Evolutionary conservation across 139 green algal species (phyloP).

Genomic region (Chlamydomonas sphaeroides): DNA sequence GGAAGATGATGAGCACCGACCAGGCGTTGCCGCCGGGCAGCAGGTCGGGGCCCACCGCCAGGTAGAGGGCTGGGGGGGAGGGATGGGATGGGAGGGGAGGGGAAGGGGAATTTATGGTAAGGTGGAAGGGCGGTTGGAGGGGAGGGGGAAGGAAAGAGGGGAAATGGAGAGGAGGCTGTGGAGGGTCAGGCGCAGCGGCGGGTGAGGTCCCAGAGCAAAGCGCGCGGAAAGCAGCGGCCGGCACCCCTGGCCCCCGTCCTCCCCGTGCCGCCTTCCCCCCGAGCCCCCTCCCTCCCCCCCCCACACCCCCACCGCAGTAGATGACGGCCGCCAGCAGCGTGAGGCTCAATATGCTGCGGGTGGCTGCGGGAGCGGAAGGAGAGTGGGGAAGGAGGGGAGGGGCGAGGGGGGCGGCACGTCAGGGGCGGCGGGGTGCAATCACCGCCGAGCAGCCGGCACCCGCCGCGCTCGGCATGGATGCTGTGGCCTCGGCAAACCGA

Average conservation of each 20-base stretch:
- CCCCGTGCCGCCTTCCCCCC: no score
- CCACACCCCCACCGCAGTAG: slow-evolving; percentile 11
- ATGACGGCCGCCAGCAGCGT: slow-evolving; percentile 24
- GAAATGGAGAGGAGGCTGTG: no score
- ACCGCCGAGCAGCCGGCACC: neutral
- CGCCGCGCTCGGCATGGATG: no score
- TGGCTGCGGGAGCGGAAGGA: neutral
- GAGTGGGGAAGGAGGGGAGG: neutral
- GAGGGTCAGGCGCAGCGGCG: no score
- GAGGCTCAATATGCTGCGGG: slow-evolving; percentile 12
- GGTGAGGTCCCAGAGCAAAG: no score
- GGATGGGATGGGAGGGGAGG: neutral
- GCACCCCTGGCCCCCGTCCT: no score
- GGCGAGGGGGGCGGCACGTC: neutral
- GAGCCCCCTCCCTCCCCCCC: neutral
- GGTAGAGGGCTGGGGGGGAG: slow-evolving; percentile 20
- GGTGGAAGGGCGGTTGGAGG: neutral
- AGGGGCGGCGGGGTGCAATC: neutral
- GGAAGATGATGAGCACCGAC: slow-evolving; percentile 23
- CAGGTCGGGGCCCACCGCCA: slow-evolving; percentile 16
- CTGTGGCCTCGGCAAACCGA: no score
- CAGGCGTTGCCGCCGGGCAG: slow-evolving; percentile 30
- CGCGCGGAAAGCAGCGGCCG: no score
- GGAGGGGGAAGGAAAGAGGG: no score
- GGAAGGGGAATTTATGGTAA: neutral